These are phyloP conservation scores for Podospora sp. DNA, from an alignment of 495 filamentous ascomycete species.

Conservation along the genomic window DNA sequence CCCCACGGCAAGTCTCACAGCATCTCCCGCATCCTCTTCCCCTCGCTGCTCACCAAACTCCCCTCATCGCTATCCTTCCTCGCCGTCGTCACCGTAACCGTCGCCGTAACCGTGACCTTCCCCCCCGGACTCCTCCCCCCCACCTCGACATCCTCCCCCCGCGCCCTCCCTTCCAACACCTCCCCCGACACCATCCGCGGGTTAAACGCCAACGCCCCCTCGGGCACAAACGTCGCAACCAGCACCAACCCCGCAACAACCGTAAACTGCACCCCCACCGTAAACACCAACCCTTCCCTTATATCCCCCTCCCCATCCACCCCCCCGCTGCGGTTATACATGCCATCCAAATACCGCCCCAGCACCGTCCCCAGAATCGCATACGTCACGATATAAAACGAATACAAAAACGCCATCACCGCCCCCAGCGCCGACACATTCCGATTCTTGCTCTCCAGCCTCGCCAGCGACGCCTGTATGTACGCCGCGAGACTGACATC, in stretches of 20 bases:
- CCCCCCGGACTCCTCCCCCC: not conserved
- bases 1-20: not conserved
- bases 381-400: conserved; percentile 48
- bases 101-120: not conserved
- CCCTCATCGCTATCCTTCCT: not conserved
- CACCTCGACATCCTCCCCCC: conserved; percentile 5
- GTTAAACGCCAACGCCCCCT: conserved; percentile 41
- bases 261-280: conserved; percentile 47
- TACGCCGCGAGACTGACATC: conserved; percentile 51
- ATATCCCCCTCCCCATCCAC: conserved; percentile 26
- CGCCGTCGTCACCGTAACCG: not conserved
- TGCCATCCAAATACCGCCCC: conserved; percentile 43
- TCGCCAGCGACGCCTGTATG: conserved; percentile 46
- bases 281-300: conserved; percentile 31
- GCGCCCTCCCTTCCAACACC: conserved; percentile 29
- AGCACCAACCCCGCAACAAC: conserved; percentile 40
- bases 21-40: conserved; percentile 4
- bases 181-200: conserved; percentile 43
- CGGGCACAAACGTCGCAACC: conserved; percentile 43
- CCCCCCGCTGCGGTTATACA: conserved; percentile 35
- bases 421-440: conserved; percentile 51
- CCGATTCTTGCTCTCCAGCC: conserved; percentile 38
- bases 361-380: conserved; percentile 46
- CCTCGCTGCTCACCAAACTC: not conserved
- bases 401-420: conserved; percentile 53